Percentiles rank a stretch among this genome's conserved stretches.
phyloP scores from a whole-genome alignment of 345 rosid genomes.

The Cardamine resedifolia region DNA sequence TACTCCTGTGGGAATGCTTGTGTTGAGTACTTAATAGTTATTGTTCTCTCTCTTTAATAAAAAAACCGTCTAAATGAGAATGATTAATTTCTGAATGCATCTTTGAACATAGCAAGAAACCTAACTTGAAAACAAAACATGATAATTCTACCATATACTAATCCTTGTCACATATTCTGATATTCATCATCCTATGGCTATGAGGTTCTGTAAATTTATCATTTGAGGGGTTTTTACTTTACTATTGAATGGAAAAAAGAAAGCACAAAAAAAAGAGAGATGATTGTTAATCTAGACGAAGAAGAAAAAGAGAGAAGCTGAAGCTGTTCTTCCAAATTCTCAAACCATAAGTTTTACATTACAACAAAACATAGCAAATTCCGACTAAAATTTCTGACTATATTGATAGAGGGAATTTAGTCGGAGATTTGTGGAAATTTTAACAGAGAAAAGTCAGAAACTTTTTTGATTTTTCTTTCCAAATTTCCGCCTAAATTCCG shows the following conservation, averaged over 20 bases:
- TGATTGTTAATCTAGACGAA: background rate
- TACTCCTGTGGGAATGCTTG: background rate
- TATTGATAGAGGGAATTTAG: no score
- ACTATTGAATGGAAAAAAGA: background rate
- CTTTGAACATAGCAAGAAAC: no score
- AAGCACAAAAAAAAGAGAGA: background rate
- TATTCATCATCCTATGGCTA: background rate
- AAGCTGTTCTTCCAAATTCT: background rate
- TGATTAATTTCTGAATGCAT: background rate
- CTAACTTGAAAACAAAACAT: no score
- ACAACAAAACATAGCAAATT: no score
- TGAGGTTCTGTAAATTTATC: background rate
- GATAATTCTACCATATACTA: background rate
- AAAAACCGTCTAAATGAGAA: background rate
- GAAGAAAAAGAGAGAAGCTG: background rate
- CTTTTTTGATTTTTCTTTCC: no score
- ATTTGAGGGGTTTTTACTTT: no score
- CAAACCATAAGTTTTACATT: no score
- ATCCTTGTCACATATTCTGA: background rate
- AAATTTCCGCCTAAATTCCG: no score
- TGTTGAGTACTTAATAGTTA: background rate
- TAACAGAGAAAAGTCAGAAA: no score
- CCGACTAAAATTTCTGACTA: no score
- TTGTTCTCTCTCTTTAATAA: no score
- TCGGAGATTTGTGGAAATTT: no score